Base-by-base conservation (phyloP, 108 stramenopile genomes). In the Cyclotella kingstonii region DNA sequence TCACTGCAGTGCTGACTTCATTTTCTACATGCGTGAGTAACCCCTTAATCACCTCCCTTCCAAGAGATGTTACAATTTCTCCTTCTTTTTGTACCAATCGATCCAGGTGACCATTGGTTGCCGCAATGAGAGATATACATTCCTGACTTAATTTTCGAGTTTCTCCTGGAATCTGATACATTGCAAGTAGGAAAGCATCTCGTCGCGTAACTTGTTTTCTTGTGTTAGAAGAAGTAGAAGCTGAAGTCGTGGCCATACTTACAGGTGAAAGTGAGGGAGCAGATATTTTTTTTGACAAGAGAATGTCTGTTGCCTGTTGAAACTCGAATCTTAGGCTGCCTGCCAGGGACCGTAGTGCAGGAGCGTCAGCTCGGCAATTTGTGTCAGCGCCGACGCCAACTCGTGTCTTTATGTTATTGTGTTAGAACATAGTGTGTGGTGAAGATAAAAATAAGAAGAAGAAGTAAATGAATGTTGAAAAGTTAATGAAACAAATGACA, bases 341-440 rank as follows among this genome's bases (percentile, higher is more conserved):
- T 8, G 80, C 84, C 6, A 91, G 63, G 5, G 86, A 66, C 17
- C 93, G 83, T 29, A 94, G 46, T 4, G 93, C 93, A 9, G 93
- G 84, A 1, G 90, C 86, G 62, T 94, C 93, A 15, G 93, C 93
- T 35, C 90, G 77, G 22, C 86, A 85, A n/a, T 68, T 68, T 3
- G 93, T 94, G 55, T 94, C 93, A 15, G 87, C 88, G 11, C 93
- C 93, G 43, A 94, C 86, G 10, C 93, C 93, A 5, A 94, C 79
- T 56, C 93, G 53, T 33, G 93, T 94, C 28, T 56, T n/a, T n/a
- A n/a, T n/a, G n/a, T n/a, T n/a, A n/a, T n/a, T n/a, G n/a, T n/a
- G n/a, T n/a, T n/a, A n/a, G n/a, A n/a, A n/a, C n/a, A n/a, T n/a
- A n/a, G n/a, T n/a, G n/a, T n/a, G n/a, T n/a, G n/a, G n/a, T n/a